These are phyloP conservation scores for Fusarium tjaetaba DNA, from an alignment of 2,329 filamentous ascomycete species.

Conservation along the genomic window DNA sequence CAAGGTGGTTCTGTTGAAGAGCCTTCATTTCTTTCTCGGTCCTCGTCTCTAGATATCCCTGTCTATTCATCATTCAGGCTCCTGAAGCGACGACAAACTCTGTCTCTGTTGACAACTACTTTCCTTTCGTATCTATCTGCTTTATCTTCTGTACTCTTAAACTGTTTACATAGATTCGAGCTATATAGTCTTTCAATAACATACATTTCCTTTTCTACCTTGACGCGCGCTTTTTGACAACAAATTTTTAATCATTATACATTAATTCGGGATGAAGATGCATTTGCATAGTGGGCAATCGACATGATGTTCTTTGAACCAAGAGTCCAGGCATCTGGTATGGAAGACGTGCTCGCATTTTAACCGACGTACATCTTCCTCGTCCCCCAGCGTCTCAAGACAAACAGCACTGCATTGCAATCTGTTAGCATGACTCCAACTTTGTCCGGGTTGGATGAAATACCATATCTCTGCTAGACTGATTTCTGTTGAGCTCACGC, in stretches of 20 bases:
- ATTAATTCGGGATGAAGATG: not conserved
- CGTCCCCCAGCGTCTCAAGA: not conserved
- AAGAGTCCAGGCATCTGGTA: not conserved
- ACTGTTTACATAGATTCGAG: not conserved
- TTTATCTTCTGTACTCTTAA: not conserved
- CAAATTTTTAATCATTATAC: not conserved
- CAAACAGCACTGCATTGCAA: not conserved
- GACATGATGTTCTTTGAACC: not conserved
- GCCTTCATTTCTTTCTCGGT: not conserved
- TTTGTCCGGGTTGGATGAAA: not conserved
- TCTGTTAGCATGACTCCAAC: fast-evolving
- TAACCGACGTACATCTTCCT: not conserved
- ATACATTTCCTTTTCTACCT: not conserved
- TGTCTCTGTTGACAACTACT: not conserved
- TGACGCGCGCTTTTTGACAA: not conserved
- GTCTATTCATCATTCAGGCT: not conserved
- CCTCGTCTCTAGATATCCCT: not conserved
- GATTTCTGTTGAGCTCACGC: not conserved
- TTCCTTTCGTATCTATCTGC: not conserved
- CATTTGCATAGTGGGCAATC: constrained; percentile 13
- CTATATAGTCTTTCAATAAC: not conserved
- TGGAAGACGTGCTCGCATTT: constrained; percentile 11
- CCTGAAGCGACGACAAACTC: not conserved
- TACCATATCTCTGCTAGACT: constrained; percentile 3
- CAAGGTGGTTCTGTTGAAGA: not conserved